These are phyloP conservation scores for Colletotrichum navitas DNA, from an alignment of 2,329 filamentous ascomycete genomes.

Conservation along the genomic window DNA sequence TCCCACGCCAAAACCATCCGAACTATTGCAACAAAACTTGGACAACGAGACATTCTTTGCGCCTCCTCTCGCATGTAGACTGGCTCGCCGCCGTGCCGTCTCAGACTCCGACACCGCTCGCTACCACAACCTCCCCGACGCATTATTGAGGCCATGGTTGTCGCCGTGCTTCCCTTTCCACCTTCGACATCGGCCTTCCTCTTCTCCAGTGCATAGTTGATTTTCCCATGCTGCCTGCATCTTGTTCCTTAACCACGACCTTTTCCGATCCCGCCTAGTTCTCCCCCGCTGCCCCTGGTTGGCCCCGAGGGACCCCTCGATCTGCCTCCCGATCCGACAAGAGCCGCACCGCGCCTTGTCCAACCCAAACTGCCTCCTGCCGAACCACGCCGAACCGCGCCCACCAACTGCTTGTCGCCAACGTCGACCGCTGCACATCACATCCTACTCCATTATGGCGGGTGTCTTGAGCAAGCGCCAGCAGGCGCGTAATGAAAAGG, in stretches of 20 bases:
- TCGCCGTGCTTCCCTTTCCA: constrained; percentile 33
- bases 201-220: constrained; percentile 34
- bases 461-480: constrained; percentile 90
- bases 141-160: constrained; percentile 40
- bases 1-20: constrained; percentile 14
- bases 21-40: constrained; percentile 10
- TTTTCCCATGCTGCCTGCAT: constrained; percentile 28
- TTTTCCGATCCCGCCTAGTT: constrained; percentile 25
- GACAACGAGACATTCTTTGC: constrained; percentile 12
- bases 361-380: constrained; percentile 20
- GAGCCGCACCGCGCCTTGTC: constrained; percentile 17
- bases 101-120: constrained; percentile 22
- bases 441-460: constrained; percentile 66
- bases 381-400: constrained; percentile 20
- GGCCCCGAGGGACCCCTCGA: constrained; percentile 35
- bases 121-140: constrained; percentile 35
- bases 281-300: constrained; percentile 18
- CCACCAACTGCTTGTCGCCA: constrained; percentile 1
- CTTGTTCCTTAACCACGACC: constrained; percentile 18
- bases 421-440: constrained; percentile 33
- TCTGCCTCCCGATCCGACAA: constrained; percentile 24
- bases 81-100: constrained; percentile 22
- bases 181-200: constrained; percentile 36
- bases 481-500: constrained; percentile 95
- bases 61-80: constrained; percentile 12